Evolutionary conservation across 2,329 filamentous ascomycete genomes (phyloP).

Genomic region (Coniochaeta pulveracea): DNA sequence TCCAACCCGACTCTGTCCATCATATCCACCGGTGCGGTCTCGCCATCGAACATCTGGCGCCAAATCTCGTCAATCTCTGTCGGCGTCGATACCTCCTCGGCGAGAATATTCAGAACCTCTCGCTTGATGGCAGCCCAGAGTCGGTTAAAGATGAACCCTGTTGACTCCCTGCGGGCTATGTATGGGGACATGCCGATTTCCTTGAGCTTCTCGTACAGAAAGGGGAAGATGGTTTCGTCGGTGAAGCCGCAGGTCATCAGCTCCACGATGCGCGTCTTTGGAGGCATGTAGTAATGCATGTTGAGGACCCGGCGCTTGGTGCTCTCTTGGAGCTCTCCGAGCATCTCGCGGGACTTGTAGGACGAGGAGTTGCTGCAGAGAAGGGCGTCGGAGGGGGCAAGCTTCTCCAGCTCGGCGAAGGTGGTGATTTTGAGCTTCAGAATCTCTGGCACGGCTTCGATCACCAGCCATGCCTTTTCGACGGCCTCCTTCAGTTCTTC

Average conservation of each 20-base stretch:
- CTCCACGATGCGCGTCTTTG: slow-evolving; percentile 32
- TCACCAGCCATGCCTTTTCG: slow-evolving; percentile 36
- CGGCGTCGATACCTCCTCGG: slow-evolving; percentile 35
- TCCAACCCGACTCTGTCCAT: slow-evolving; percentile 41
- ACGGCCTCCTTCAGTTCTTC: slow-evolving; percentile 27
- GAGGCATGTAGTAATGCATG: slow-evolving; percentile 40
- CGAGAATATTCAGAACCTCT: slow-evolving; percentile 34
- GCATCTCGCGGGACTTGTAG: slow-evolving; percentile 36
- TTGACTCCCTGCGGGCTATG: slow-evolving; percentile 34
- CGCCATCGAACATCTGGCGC: slow-evolving; percentile 22
- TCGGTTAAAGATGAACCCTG: slow-evolving; percentile 43
- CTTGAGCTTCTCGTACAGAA: slow-evolving; percentile 26
- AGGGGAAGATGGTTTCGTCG: slow-evolving; percentile 27
- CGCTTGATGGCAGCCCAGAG: slow-evolving; percentile 46
- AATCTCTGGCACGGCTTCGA: slow-evolving; percentile 40
- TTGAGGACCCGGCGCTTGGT: slow-evolving; percentile 31
- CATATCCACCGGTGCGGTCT: slow-evolving; percentile 19
- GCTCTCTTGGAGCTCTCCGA: slow-evolving; percentile 25
- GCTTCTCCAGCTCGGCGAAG: slow-evolving; percentile 31
- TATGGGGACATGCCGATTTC: slow-evolving; percentile 29
- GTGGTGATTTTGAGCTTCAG: slow-evolving; percentile 34
- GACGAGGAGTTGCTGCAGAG: slow-evolving; percentile 39
- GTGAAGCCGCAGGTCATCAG: slow-evolving; percentile 41
- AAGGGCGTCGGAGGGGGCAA: slow-evolving; percentile 31
- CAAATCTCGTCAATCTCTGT: slow-evolving; percentile 38